Evolutionary conservation across 148 eudicot genomes (phyloP).

Genomic region (Heliosperma pusillum): DNA sequence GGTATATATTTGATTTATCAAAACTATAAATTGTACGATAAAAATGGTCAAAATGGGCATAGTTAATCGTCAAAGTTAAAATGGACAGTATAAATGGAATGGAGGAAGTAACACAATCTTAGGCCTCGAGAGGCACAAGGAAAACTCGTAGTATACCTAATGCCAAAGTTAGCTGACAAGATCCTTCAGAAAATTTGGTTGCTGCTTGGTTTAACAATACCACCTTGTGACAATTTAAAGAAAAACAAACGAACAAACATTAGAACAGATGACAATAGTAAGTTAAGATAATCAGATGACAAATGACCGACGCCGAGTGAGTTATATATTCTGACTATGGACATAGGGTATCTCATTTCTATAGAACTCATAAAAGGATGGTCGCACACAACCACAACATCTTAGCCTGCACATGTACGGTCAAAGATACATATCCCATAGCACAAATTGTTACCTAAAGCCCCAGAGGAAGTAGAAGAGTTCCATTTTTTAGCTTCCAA

Average conservation of each 20-base stretch:
- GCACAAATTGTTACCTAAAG: background rate
- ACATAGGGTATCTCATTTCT: background rate
- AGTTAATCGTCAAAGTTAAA: background rate
- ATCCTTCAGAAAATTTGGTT: slow-evolving; percentile 71
- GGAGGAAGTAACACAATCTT: background rate
- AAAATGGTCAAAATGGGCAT: background rate
- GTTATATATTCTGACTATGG: background rate
- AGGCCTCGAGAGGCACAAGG: slow-evolving; percentile 11
- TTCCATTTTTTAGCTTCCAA: background rate
- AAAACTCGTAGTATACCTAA: slow-evolving; percentile 47
- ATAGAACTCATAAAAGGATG: background rate
- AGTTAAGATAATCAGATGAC: background rate
- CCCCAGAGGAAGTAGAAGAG: background rate
- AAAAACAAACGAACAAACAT: background rate
- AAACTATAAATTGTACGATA: background rate
- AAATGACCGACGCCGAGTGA: background rate
- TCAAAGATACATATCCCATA: background rate
- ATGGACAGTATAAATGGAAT: background rate
- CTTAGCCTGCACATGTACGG: background rate
- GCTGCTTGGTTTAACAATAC: slow-evolving; percentile 85
- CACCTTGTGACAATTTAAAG: slow-evolving; percentile 46
- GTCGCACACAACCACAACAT: background rate
- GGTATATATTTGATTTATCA: background rate
- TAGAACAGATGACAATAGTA: background rate
- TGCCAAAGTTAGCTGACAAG: slow-evolving; percentile 76